Base-by-base conservation (phyloP, 2,329 filamentous ascomycete species). In the Arthrocladium fulminans region DNA sequence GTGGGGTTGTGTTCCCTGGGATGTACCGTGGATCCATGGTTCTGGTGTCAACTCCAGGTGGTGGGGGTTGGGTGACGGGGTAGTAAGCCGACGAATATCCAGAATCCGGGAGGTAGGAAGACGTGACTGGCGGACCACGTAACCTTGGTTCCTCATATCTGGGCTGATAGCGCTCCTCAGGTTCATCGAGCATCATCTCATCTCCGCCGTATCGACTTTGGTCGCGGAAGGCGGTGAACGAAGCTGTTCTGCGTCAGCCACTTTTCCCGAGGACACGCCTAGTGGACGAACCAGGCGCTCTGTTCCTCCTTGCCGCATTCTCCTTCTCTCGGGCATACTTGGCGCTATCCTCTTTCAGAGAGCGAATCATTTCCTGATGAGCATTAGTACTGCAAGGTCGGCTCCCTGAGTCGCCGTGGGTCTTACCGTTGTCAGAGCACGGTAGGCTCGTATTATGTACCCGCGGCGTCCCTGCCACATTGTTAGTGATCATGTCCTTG, bases 391-490 rank as follows among this genome's bases (percentile, higher is more conserved):
- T 17, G 22, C 20, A 8, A 3, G n/a, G 34, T n/a, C 9, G 10
- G n/a, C 22, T 9, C 13, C 3, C n/a, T n/a, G n/a, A 24, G 17
- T 22, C 13, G 15, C 4, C 7, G 13, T n/a, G 15, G 41, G 17
- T 61, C 81, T 71, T 75, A 88, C 84, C 61, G 82, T 81, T 58
- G 84, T 88, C 61, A 88, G 68, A 63, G 87, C 86, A 54, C 84
- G 78, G 67, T 88, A 88, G 53, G 83, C 84, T 42, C 81, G 86
- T 64, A 88, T 86, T 66, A 80, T 86, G 69, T 84, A 88, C 58
- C 84, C 84, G 60, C 79, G 75, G 54, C 80, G 80, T 55, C 77
- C 71, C 68, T 84, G 76, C 57, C n/a, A 24, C 12, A 19, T 7
- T 13, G 23, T 47, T 29, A 47, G 44, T 24, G 20, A 38, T 15